Base-by-base conservation (phyloP, 2,329 filamentous ascomycete species). In the Colletotrichum orbiculare region DNA sequence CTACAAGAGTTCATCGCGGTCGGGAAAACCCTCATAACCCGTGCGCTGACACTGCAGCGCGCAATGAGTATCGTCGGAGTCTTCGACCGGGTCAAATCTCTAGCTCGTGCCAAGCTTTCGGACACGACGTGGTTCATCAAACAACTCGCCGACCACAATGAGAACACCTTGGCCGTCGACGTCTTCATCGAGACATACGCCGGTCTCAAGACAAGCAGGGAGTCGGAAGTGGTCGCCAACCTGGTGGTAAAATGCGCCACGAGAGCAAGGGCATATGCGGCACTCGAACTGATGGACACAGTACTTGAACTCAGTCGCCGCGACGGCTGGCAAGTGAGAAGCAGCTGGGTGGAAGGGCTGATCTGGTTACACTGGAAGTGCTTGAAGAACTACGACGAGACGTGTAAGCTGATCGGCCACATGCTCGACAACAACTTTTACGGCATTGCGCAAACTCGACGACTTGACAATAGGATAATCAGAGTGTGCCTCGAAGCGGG, bases 91-190 rank as follows among this genome's bases (percentile, higher is more conserved):
- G 25, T 66, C 34, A 50, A 50, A 17, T 63, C 37, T 41, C 37
- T 50, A 12, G 4, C 38, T 45, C 39, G 37, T 54, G n/a, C 25
- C 25, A 54, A 25, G 37, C 48, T 45, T 13, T 46, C 35, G 17
- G 48, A 39, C 25, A 59, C 47, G 8, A 41, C 43, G 5, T 57
- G 57, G 57, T 60, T 66, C 37, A 61, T 69, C 38, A 25, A 17
- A 12, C 45, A 57, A 17, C 65, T 69, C 13, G 34, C 13, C 5
- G 41, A 42, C 8, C 17, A 50, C 12, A 38, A 42, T 15, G 46
- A 67, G 12, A 54, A 54, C 34, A 35, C 35, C 12, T 42, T 66
- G 50, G 61, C 57, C 15, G 59, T 69, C 35, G 67, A 69, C 35
- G 45, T 45, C 8, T 69, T 69, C 34, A 34, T 60, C 10, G 42